A percentile compares a stretch with the other conserved stretches of the same genome.
Conservation (phyloP, 2,329 filamentous ascomycete genomes). For the Xylariaceae sp. region DNA sequence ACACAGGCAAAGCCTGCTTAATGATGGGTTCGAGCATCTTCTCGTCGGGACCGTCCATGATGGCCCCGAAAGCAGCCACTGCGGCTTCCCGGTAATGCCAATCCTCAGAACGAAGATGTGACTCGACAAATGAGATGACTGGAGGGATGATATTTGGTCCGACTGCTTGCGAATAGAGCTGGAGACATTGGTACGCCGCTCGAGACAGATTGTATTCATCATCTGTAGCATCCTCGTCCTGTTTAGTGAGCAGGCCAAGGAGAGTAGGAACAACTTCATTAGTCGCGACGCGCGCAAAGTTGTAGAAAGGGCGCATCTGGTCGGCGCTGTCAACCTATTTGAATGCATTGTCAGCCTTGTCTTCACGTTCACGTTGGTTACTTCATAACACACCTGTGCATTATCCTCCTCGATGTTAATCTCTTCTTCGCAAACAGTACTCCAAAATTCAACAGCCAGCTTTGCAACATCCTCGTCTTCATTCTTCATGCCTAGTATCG, state of each 20-base stretch:
- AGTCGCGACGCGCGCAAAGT: constrained; percentile 91
- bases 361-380: constrained; percentile 7
- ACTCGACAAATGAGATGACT: constrained; percentile 89
- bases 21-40: constrained; percentile 90
- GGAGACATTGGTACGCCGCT: constrained; percentile 93
- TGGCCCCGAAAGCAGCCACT: constrained; percentile 95
- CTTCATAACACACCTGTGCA: constrained; percentile 59
- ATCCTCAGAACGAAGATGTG: constrained; percentile 84
- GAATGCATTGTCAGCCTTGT: constrained; percentile 16
- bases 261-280: constrained; percentile 93
- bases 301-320: constrained; percentile 90
- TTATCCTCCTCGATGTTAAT: constrained; percentile 98
- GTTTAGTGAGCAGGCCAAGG: constrained; percentile 85
- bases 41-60: constrained; percentile 97
- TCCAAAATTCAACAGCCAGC: constrained; percentile 98
- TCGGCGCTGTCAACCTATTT: constrained; percentile 69
- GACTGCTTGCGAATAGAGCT: constrained; percentile 93
- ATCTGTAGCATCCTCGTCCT: constrained; percentile 94
- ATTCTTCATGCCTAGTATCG: constrained; percentile 97
- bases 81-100: constrained; percentile 96
- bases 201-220: constrained; percentile 97
- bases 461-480: constrained; percentile 98
- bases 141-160: constrained; percentile 80
- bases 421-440: constrained; percentile 99
- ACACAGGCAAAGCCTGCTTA: constrained; percentile 88